phyloP scores from a whole-genome alignment of 495 filamentous ascomycete species.

The Chaetomium tenue region DNA sequence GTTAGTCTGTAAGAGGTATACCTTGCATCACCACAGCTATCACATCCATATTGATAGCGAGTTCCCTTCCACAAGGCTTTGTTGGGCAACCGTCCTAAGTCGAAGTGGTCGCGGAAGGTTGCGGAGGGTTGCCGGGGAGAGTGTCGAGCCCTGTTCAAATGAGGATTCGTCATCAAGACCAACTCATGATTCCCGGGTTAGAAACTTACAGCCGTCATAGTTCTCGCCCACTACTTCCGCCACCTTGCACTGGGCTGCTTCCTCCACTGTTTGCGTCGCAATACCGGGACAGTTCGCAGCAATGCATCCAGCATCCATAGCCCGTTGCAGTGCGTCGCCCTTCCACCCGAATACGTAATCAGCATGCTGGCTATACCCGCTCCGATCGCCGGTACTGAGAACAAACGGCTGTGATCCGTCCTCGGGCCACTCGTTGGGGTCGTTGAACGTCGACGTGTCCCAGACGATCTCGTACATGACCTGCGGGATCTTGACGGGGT shows the following conservation, averaged over 20 bases:
- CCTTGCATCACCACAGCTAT: too few relatives aligned
- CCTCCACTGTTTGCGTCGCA: slow-evolving; percentile 33
- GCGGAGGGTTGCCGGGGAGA: background rate
- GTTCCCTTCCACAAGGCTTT: background rate
- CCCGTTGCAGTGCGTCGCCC: slow-evolving; percentile 33
- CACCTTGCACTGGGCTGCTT: slow-evolving; percentile 35
- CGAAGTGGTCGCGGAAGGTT: background rate
- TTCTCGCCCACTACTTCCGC: slow-evolving; percentile 30
- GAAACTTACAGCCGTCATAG: slow-evolving; percentile 35
- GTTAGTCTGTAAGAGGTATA: too few relatives aligned
- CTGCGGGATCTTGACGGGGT: slow-evolving; percentile 36
- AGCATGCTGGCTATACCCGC: slow-evolving; percentile 33
- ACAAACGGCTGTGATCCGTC: slow-evolving; percentile 45
- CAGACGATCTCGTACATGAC: slow-evolving; percentile 37
- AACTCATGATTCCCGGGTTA: background rate
- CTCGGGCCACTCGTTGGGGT: slow-evolving; percentile 40
- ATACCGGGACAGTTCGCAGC: slow-evolving; percentile 31
- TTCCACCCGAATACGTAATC: slow-evolving; percentile 40
- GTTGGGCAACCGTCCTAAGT: background rate
- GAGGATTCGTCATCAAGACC: background rate
- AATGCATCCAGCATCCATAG: slow-evolving; percentile 36
- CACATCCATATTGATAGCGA: too few relatives aligned
- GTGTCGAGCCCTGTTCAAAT: background rate
- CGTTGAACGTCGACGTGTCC: slow-evolving; percentile 38
- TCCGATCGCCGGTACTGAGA: slow-evolving; percentile 40